Base-by-base conservation (phyloP, 1,284 basidiomycete genomes). In the Austropuccinia psidii region DNA sequence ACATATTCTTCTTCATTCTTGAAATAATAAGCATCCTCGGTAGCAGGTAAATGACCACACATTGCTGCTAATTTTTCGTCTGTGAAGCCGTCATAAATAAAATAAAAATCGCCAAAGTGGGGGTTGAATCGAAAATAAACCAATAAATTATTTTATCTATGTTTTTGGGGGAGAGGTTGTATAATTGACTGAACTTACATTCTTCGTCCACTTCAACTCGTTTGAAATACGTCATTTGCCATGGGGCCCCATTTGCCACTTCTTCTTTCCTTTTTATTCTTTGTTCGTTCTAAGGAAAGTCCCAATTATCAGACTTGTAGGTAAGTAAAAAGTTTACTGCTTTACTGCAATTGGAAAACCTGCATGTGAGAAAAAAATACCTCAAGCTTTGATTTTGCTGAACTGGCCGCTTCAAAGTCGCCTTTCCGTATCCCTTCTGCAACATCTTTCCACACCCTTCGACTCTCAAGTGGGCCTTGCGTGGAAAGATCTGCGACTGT, bases 351-450 rank as follows among this genome's bases (percentile, higher is more conserved):
- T 21, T 17, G n/a, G 1, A 47, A 11, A 49, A 17, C 47, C 39
- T 5, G 43, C 31, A 21, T 13, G 41, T 3, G 21, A 19, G 9
- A 17, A 35, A 54, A 8, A 80, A 84, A 65, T 77, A 90, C 90
- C 88, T 98, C 95, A 75, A 98, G 94, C 81, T 87, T 85, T 49
- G 85, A 86, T 87, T 98, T 98, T 81, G 94, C 94, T 78, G 82
- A 84, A 77, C 89, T 89, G 2, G 96, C 95, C n/a, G 85, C 82
- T 64, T 98, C 95, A 80, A 93, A 98, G 80, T 98, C 90, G 27
- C 91, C 90, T 64, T 88, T 88, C 66, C 90, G 83, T 76, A 98
- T 98, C 27, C 95, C 95, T 79, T 90, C 89, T 31, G 94, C 89
- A 31, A 97, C 94, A 13, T 85, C 85, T 77, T 85, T 82, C 95